Conservation (phyloP, 176 grass and related monocot genomes). For the Ampelocalamus luodianensis region DNA sequence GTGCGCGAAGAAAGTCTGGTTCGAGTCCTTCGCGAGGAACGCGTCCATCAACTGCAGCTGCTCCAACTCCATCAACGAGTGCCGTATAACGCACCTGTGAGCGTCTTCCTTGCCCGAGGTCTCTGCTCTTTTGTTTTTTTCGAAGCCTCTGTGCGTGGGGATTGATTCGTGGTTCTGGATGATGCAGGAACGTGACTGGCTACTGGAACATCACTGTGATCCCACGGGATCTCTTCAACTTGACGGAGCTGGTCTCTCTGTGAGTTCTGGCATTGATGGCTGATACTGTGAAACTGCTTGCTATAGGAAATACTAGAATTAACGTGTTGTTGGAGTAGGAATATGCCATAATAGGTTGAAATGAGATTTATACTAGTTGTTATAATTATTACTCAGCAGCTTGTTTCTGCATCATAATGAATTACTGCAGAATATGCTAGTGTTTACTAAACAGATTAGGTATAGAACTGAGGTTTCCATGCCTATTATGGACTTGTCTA, state of each 20-base stretch:
- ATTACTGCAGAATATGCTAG: background rate
- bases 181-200: conserved; percentile 56
- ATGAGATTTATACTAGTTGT: background rate
- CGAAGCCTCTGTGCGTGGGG: background rate
- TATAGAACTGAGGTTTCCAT: background rate
- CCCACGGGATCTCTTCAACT: conserved; percentile 41
- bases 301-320: background rate
- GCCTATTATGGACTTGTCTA: background rate
- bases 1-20: background rate
- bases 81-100: conserved; percentile 53
- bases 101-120: background rate
- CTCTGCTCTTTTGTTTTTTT: background rate
- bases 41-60: conserved; percentile 43
- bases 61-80: background rate
- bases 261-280: conserved; percentile 33
- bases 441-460: background rate
- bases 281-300: background rate
- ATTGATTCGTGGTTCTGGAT: conserved; percentile 19
- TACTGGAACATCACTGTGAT: conserved; percentile 38
- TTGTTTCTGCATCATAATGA: background rate
- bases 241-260: conserved; percentile 54
- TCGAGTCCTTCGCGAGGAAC: background rate
- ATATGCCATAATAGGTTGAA: background rate
- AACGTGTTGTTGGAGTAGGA: background rate
- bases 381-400: background rate